Evolutionary conservation across 306 rosid species (phyloP).

Genomic region (Dalbergia cochinchinensis): DNA sequence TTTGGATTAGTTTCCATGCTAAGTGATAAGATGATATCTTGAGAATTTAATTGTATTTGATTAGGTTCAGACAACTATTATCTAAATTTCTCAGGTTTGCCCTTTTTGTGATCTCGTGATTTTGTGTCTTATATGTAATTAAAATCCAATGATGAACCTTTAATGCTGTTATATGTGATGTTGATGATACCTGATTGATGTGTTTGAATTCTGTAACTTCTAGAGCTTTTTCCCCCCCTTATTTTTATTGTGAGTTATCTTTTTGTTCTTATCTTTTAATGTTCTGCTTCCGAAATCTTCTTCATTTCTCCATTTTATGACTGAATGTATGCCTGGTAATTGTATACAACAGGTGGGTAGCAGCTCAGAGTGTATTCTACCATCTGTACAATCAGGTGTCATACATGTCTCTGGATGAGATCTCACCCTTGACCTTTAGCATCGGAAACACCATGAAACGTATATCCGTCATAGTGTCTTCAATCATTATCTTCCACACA

Average conservation of each 20-base stretch:
- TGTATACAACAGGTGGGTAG: conserved; percentile 81
- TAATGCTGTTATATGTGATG: neutral
- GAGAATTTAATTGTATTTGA: neutral
- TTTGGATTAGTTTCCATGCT: neutral
- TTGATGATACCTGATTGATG: neutral
- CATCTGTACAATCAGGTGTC: conserved; percentile 98
- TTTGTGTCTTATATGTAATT: neutral
- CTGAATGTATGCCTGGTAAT: conserved; percentile 36
- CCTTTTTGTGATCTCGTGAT: neutral
- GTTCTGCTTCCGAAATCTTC: conserved; percentile 7
- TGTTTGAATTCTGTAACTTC: neutral
- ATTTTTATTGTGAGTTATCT: conserved; percentile 17
- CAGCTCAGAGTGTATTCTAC: conserved; percentile 93
- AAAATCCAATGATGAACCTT: neutral
- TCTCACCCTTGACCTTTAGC: conserved; percentile 97
- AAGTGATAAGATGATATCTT: conserved; percentile 19
- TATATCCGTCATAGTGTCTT: conserved; percentile 92
- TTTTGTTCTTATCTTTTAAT: conserved; percentile 12
- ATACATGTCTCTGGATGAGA: conserved; percentile 96
- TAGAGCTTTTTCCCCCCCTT: neutral
- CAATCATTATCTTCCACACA: conserved; percentile 92
- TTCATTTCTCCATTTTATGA: conserved; percentile 1
- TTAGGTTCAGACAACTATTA: conserved; percentile 19
- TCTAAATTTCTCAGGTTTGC: conserved; percentile 7
- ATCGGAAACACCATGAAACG: conserved; percentile 99